Evolutionary conservation across 306 rosid genomes (phyloP).

Genomic region (Cyclanthera cordifolia): DNA sequence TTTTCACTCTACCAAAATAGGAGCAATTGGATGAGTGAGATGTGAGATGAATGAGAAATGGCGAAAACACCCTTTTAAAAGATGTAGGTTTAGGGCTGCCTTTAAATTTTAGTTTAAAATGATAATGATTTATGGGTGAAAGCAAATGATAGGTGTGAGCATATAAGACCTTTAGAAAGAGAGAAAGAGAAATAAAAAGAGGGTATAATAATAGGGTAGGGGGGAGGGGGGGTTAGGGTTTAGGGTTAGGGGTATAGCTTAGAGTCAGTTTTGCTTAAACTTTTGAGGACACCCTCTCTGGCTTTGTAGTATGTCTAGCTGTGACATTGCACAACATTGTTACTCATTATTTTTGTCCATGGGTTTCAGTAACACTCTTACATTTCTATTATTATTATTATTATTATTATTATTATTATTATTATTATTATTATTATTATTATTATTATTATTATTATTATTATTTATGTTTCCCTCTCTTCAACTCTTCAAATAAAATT

Average conservation of each 20-base stretch:
- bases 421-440: no score
- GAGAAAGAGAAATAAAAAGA: not conserved
- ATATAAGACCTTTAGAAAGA: not conserved
- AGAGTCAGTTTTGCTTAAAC: not conserved
- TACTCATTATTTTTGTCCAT: slow-evolving; percentile 1
- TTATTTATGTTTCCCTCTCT: no score
- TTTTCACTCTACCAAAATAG: no score
- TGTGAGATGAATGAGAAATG: no score
- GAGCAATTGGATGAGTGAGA: no score
- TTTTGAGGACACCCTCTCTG: slow-evolving; percentile 15
- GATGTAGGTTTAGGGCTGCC: not conserved
- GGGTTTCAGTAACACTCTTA: slow-evolving; percentile 4
- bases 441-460: no score
- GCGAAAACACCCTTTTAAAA: no score
- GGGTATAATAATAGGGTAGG: not conserved
- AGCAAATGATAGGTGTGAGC: not conserved
- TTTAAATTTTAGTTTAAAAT: not conserved
- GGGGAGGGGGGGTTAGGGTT: not conserved
- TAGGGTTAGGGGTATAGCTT: not conserved
- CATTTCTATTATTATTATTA: not conserved
- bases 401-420: no score
- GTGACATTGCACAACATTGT: not conserved
- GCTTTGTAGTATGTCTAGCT: slow-evolving; percentile 3
- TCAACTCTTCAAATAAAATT: no score
- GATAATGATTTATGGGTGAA: not conserved